Evolutionary conservation across 352 stramenopile genomes (phyloP).

Genomic region (Phytophthora agathidicida): DNA sequence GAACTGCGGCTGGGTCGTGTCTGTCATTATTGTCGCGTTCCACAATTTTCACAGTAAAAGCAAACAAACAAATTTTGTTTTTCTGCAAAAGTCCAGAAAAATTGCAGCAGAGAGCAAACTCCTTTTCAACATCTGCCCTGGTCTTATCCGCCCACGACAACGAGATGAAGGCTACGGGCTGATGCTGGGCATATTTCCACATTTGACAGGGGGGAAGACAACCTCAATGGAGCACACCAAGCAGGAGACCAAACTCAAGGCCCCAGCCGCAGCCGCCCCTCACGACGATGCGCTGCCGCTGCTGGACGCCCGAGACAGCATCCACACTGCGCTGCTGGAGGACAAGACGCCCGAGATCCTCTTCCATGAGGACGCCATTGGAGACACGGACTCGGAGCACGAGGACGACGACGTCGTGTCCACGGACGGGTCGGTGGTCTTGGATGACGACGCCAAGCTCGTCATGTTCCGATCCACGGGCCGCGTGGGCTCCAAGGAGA

Average conservation of each 20-base stretch:
- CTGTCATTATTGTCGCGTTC: too few species aligned
- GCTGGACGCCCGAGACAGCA: constrained; percentile 19
- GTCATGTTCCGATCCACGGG: constrained; percentile 26
- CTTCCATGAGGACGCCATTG: constrained; percentile 40
- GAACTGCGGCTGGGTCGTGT: constrained; percentile 37
- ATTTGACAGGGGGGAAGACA: constrained; percentile 13
- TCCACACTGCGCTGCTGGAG: constrained; percentile 30
- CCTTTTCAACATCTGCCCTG: constrained; percentile 11
- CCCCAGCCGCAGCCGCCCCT: neutral
- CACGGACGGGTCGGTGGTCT: constrained; percentile 17
- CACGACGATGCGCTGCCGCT: constrained; percentile 26
- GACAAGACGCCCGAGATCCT: constrained; percentile 40
- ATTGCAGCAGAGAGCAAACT: constrained; percentile 1
- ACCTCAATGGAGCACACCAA: constrained; percentile 1
- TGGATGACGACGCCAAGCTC: constrained; percentile 25
- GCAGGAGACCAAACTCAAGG: neutral
- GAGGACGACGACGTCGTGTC: constrained; percentile 33
- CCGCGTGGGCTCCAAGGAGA: constrained; percentile 23
- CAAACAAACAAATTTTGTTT: too few species aligned
- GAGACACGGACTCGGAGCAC: constrained; percentile 30
- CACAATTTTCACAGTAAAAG: too few species aligned
- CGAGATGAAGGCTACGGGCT: constrained; percentile 10
- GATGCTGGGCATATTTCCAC: constrained; percentile 20
- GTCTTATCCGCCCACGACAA: constrained; percentile 20
- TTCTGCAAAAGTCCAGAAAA: constrained; percentile 6